Conservation (phyloP, 805 yeast genomes). For the Tetrapisispora arboricola region DNA sequence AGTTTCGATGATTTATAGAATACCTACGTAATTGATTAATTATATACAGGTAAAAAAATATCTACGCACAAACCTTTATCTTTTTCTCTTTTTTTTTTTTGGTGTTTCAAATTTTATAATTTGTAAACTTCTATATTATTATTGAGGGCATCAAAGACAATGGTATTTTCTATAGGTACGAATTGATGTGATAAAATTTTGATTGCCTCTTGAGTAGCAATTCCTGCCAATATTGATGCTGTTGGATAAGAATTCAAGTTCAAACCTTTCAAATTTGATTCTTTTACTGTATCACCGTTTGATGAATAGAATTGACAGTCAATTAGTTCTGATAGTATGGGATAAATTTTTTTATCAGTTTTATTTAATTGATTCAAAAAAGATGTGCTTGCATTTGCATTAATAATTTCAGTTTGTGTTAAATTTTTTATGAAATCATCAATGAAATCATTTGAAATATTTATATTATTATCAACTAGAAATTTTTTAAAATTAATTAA, state of each 20-base stretch:
- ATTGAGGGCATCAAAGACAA: slow-evolving; percentile 62
- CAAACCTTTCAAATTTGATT: not conserved
- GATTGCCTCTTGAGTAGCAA: slow-evolving; percentile 74
- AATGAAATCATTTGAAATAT: not conserved
- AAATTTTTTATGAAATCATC: slow-evolving; percentile 4
- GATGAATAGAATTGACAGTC: not conserved
- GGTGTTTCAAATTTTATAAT: slow-evolving; percentile 15
- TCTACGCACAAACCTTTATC: too few relatives aligned
- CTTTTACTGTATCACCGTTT: not conserved
- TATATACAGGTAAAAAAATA: not conserved
- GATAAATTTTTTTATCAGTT: slow-evolving; percentile 36
- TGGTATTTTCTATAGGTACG: slow-evolving; percentile 60
- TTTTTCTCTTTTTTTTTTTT: too few relatives aligned
- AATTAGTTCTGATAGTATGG: not conserved
- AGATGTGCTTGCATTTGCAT: slow-evolving; percentile 11
- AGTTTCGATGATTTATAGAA: slow-evolving; percentile 48
- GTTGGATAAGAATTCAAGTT: slow-evolving; percentile 2
- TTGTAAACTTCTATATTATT: slow-evolving; percentile 39
- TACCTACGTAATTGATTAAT: not conserved
- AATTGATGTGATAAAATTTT: slow-evolving; percentile 73
- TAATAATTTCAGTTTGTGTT: slow-evolving; percentile 30
- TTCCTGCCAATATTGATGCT: slow-evolving; percentile 55
- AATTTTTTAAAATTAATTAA: slow-evolving; percentile 30
- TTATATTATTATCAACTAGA: not conserved
- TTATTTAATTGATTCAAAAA: too few relatives aligned